Percentiles rank a stretch among this genome's conserved stretches.
phyloP scores from a whole-genome alignment of 345 rosid genomes.

The Arabis hirsuta region DNA sequence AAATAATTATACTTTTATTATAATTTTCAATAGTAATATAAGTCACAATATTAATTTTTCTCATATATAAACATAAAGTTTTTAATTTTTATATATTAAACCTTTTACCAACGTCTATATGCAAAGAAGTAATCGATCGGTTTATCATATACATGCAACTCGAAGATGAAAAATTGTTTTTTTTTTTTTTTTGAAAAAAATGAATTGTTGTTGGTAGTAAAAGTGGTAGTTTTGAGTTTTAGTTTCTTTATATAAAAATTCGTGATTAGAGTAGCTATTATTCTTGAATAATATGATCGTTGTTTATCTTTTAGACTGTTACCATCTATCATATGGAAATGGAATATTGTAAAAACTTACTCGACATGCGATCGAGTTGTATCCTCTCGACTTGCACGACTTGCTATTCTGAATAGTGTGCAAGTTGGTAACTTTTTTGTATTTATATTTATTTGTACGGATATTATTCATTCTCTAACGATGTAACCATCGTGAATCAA shows the following conservation, averaged over 20 bases:
- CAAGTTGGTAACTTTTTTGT: no score
- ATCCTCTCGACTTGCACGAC: not conserved
- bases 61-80: no score
- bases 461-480: no score
- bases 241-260: not conserved
- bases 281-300: not conserved
- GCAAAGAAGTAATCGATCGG: not conserved
- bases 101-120: not conserved
- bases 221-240: not conserved
- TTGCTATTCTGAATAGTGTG: not conserved
- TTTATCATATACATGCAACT: not conserved
- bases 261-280: not conserved
- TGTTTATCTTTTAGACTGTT: not conserved
- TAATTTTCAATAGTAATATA: not conserved
- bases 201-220: no score
- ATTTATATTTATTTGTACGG: no score
- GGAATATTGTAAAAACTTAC: not conserved
- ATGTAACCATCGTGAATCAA: no score
- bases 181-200: no score
- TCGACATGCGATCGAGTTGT: not conserved
- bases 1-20: not conserved
- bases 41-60: no score
- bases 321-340: not conserved
- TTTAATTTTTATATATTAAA: no score
- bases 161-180: constrained; percentile 5